phyloP scores from a whole-genome alignment of 2,329 filamentous ascomycete genomes.

The Dissoconium aciculare region DNA sequence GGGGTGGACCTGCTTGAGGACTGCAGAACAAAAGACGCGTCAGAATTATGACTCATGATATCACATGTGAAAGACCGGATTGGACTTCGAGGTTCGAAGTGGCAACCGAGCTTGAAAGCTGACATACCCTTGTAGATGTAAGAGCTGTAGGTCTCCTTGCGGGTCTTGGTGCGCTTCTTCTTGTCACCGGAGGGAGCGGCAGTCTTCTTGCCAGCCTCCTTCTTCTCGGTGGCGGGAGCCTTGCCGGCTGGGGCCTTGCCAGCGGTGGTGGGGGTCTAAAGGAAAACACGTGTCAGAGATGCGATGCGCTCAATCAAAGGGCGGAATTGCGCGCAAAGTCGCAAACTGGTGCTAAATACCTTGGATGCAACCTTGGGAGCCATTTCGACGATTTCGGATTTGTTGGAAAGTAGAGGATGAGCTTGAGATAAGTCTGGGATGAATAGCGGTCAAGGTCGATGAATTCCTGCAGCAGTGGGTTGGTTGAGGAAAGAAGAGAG shows the following conservation, averaged over 20 bases:
- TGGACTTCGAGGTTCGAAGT: constrained; percentile 9
- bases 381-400: constrained; percentile 49
- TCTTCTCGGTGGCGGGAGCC: constrained; percentile 77
- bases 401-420: constrained; percentile 18
- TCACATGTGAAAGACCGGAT: constrained; percentile 8
- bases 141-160: constrained; percentile 99
- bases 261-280: constrained; percentile 69
- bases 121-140: constrained; percentile 98
- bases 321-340: constrained; percentile 4
- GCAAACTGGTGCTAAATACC: constrained; percentile 10
- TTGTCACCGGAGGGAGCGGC: constrained; percentile 81
- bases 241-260: constrained; percentile 78
- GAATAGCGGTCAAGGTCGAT: constrained; percentile 17
- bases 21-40: constrained; percentile 38
- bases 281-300: constrained; percentile 14
- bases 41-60: constrained; percentile 16
- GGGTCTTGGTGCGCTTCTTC: constrained; percentile 99
- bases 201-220: constrained; percentile 99
- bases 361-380: constrained; percentile 96
- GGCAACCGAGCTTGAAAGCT: constrained; percentile 8
- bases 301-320: constrained; percentile 6
- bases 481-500: constrained; percentile 24
- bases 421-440: constrained; percentile 21
- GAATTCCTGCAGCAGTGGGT: constrained; percentile 24
- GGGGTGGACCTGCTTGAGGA: constrained; percentile 99